Evolutionary conservation across 129 eudicot species (phyloP).

Genomic region (Flaveria sonorensis): DNA sequence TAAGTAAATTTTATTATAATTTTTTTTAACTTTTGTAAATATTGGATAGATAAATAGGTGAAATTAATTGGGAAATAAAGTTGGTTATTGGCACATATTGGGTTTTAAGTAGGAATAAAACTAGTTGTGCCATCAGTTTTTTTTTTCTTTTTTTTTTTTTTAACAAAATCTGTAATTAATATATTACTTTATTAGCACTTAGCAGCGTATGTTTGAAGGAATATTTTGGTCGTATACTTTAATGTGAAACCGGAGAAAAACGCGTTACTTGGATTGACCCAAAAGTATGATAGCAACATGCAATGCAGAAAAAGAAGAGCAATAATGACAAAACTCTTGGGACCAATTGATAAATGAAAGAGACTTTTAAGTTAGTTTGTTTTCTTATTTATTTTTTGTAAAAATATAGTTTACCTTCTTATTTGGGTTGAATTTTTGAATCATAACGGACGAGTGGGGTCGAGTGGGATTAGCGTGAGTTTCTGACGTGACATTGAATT

Average conservation of each 20-base stretch:
- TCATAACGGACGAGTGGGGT: too few relatives aligned
- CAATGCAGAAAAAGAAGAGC: neutral
- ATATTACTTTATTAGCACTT: neutral
- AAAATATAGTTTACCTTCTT: neutral
- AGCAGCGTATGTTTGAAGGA: neutral
- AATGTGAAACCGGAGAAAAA: constrained; percentile 5
- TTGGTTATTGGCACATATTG: constrained; percentile 6
- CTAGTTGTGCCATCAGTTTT: neutral
- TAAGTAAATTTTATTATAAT: constrained; percentile 16
- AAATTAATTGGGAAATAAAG: constrained; percentile 7
- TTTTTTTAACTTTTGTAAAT: neutral
- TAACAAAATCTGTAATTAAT: neutral
- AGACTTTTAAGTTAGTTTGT: too few relatives aligned
- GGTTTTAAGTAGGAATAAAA: neutral
- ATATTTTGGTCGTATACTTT: neutral
- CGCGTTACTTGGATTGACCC: constrained; percentile 23
- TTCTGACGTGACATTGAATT: too few relatives aligned
- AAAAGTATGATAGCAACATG: constrained; percentile 21
- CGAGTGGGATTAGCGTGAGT: too few relatives aligned
- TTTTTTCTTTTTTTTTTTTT: neutral
- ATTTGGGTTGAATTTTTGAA: neutral
- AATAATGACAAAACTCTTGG: neutral
- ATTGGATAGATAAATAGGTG: constrained; percentile 19
- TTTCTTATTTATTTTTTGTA: neutral
- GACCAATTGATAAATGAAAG: neutral